phyloP scores from a whole-genome alignment of 352 stramenopile genomes.

The Globisporangium apiculatum region DNA sequence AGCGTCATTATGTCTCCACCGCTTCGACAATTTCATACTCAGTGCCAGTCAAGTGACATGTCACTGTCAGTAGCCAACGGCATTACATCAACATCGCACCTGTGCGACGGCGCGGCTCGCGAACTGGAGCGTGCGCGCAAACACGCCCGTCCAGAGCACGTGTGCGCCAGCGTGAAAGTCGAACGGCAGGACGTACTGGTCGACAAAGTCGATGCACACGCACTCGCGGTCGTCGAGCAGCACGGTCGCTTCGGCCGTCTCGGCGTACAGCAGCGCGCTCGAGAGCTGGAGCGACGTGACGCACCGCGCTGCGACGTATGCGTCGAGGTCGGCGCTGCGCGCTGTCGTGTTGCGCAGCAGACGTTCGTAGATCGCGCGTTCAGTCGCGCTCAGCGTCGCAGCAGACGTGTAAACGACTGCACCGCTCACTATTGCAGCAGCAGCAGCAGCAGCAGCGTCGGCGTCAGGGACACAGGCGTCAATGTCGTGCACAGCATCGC shows the following conservation, averaged over 20 bases:
- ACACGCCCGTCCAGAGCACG: constrained; percentile 25
- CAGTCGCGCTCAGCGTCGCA: constrained; percentile 7
- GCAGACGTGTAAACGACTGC: neutral
- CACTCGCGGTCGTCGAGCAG: constrained; percentile 29
- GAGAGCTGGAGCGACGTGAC: constrained; percentile 16
- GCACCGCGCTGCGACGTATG: constrained; percentile 10
- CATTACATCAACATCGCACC: too few relatives aligned
- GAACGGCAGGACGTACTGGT: constrained; percentile 10
- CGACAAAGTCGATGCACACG: constrained; percentile 25
- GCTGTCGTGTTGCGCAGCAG: constrained; percentile 16
- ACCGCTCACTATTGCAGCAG: too few relatives aligned
- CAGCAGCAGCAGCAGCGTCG: too few relatives aligned
- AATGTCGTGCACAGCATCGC: neutral
- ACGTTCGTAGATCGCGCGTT: constrained; percentile 18
- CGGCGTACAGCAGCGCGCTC: constrained; percentile 1
- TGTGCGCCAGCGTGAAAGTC: constrained; percentile 14
- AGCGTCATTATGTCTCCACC: too few relatives aligned
- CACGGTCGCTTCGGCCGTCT: constrained; percentile 20
- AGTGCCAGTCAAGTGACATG: too few relatives aligned
- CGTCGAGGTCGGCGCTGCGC: constrained; percentile 13
- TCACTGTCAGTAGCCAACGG: neutral
- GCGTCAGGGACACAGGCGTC: too few relatives aligned
- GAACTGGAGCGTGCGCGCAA: neutral
- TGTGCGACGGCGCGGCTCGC: too few relatives aligned
- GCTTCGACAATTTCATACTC: too few relatives aligned